These are phyloP conservation scores for Lasiosphaeria miniovina DNA, from an alignment of 495 filamentous ascomycete species.

Conservation along the genomic window DNA sequence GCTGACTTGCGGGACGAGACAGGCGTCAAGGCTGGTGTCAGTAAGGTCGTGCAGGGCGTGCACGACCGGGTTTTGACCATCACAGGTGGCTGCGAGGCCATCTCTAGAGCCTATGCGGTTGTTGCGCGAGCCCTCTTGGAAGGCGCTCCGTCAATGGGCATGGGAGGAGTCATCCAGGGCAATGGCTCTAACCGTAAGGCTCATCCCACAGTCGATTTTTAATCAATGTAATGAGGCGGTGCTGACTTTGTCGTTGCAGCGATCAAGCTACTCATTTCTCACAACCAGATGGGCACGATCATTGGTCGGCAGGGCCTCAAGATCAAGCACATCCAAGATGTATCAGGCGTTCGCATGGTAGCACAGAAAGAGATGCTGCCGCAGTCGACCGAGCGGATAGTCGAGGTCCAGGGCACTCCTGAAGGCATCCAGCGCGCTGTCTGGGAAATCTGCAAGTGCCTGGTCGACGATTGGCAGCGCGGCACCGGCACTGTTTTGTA, in stretches of 20 bases:
- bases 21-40: slow-evolving; percentile 94
- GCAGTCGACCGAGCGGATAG: slow-evolving; percentile 97
- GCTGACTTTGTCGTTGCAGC: slow-evolving; percentile 52
- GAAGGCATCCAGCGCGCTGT: slow-evolving; percentile 92
- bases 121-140: slow-evolving; percentile 89
- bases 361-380: slow-evolving; percentile 99
- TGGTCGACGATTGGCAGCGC: slow-evolving; percentile 95
- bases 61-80: slow-evolving; percentile 96
- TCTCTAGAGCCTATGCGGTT: slow-evolving; percentile 87
- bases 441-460: slow-evolving; percentile 98
- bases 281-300: slow-evolving; percentile 99
- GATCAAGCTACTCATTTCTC: slow-evolving; percentile 94
- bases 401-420: slow-evolving; percentile 90
- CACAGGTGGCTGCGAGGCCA: slow-evolving; percentile 78
- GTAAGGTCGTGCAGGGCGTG: slow-evolving; percentile 96
- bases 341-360: slow-evolving; percentile 95
- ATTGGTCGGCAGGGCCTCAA: slow-evolving; percentile 94
- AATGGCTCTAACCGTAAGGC: slow-evolving; percentile 90
- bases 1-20: slow-evolving; percentile 96
- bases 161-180: slow-evolving; percentile 80
- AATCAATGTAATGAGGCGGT: not conserved
- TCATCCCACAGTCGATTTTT: not conserved
- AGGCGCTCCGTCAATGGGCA: slow-evolving; percentile 89
- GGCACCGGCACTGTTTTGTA: slow-evolving; percentile 95
- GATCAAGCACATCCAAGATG: slow-evolving; percentile 99